Base-by-base conservation (phyloP, 78 protist species). In the Dictyostelium intermedium region DNA sequence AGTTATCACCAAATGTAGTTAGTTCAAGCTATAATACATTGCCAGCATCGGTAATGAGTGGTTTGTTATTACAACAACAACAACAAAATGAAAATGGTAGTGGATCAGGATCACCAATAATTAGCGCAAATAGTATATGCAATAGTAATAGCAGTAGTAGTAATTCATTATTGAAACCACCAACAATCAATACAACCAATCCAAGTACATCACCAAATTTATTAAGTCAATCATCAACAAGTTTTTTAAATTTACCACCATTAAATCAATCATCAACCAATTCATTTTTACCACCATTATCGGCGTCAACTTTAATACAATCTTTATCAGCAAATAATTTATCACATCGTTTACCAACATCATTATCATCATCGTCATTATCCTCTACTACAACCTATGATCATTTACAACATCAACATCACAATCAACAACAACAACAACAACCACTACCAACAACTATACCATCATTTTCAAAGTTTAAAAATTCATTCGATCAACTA, bases 391-490 rank as follows among this genome's bases (percentile, higher is more conserved):
- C 16, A 20, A 77, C 23, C 35, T 16, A 41, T 45, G 35, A 45
- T 25, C 23, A 11, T 20, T 56, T 56, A 56, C 74, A 66, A 66
- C 8, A 9, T 34, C 74, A 66, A 66, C 30, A 77, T 2, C 25
- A 37, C 20, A 6, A 27, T 43, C 41, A 32, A 32, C 82, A 76
- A 20, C 43, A 34, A 34, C 82, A 76, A 32, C 79, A 35, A 2
- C 41, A 13, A 39, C 20, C 60, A 20, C 20, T 77, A 43, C 7
- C 74, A 27, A 66, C 74, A 39, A 30, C 8, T 60, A 35, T 82
- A 56, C 86, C 86, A 56, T 82, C 86, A 50, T 82, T 56, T 60
- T 82, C 86, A 1, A 82, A 82, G 60, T 82, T 82, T 34, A 82
- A 82, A 82, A 18, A 20, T 35, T 13, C 74, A 56, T 82, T 82